A percentile compares a stretch with the other conserved stretches of the same genome.
phyloP scores from a whole-genome alignment of 2,329 filamentous ascomycete species.

The Coleophoma cylindrospora region DNA sequence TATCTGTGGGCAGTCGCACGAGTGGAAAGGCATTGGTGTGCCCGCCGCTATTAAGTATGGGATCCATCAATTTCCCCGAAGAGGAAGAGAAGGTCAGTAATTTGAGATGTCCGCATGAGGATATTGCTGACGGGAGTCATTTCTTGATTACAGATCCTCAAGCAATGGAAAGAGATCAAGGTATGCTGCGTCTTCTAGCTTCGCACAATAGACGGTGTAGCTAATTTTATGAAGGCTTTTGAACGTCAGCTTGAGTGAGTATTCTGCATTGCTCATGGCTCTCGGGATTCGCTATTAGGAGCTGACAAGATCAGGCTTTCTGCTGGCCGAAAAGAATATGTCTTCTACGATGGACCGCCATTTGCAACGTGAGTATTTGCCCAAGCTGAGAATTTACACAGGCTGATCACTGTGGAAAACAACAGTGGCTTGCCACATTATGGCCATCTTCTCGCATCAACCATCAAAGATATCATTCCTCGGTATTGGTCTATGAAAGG shows the following conservation, averaged over 20 bases:
- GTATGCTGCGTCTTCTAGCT: conserved; percentile 45
- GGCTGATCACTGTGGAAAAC: conserved; percentile 3
- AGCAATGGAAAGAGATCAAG: conserved; percentile 85
- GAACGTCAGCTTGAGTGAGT: conserved; percentile 1
- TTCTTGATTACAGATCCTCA: conserved; percentile 44
- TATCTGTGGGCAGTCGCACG: too few species aligned
- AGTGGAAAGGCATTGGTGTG: too few species aligned
- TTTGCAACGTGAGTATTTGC: conserved; percentile 53
- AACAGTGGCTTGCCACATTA: conserved; percentile 54
- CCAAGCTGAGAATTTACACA: neutral
- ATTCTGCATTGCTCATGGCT: neutral
- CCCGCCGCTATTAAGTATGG: neutral
- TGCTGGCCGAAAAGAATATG: conserved; percentile 65
- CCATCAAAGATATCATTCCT: conserved; percentile 95
- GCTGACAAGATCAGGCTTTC: conserved; percentile 6
- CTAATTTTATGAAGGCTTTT: conserved; percentile 34
- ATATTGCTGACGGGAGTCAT: too few species aligned
- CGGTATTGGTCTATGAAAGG: conserved; percentile 98
- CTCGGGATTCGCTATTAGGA: neutral
- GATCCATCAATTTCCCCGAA: neutral
- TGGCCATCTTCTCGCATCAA: conserved; percentile 73
- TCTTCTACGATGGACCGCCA: conserved; percentile 88
- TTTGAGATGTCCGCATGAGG: neutral
- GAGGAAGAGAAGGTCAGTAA: neutral
- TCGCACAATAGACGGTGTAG: neutral